These are phyloP conservation scores for Endotrypanum monterogeii DNA, from an alignment of 208 protist genomes.

Conservation along the genomic window DNA sequence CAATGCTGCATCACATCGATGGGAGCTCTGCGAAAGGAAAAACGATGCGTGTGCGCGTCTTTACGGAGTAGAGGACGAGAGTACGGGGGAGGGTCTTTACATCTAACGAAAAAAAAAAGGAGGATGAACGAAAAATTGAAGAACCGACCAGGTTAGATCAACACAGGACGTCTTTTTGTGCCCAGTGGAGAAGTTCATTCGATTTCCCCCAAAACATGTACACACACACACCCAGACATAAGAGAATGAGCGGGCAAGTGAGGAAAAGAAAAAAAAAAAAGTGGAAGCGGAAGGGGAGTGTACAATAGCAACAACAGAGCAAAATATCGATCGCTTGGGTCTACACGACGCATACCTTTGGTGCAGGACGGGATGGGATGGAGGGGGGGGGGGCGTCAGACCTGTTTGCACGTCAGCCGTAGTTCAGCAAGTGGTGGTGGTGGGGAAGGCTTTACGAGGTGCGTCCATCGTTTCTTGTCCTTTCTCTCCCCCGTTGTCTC, in stretches of 20 bases:
- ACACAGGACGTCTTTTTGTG: neutral
- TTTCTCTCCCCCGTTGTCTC: neutral
- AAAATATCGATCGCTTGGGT: neutral
- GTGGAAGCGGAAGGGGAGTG: neutral
- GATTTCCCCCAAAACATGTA: too few relatives aligned
- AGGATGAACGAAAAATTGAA: neutral
- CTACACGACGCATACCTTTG: neutral
- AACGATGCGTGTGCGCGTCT: too few relatives aligned
- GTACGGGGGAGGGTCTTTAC: neutral
- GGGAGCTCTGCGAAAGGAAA: neutral
- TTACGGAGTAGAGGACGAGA: neutral
- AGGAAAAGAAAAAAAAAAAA: neutral
- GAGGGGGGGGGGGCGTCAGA: neutral
- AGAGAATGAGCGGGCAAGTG: neutral
- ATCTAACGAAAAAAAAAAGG: slow-evolving; percentile 4
- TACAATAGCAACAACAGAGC: neutral
- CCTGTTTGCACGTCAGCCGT: neutral
- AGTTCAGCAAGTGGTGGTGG: neutral
- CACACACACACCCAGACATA: neutral
- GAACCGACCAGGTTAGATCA: neutral
- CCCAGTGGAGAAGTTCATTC: too few relatives aligned
- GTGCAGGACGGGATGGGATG: too few relatives aligned
- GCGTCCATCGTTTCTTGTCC: neutral
- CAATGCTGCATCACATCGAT: neutral
- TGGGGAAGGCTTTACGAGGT: neutral